These are phyloP conservation scores for Apiospora marii DNA, from an alignment of 2,329 filamentous ascomycete genomes.

Conservation along the genomic window DNA sequence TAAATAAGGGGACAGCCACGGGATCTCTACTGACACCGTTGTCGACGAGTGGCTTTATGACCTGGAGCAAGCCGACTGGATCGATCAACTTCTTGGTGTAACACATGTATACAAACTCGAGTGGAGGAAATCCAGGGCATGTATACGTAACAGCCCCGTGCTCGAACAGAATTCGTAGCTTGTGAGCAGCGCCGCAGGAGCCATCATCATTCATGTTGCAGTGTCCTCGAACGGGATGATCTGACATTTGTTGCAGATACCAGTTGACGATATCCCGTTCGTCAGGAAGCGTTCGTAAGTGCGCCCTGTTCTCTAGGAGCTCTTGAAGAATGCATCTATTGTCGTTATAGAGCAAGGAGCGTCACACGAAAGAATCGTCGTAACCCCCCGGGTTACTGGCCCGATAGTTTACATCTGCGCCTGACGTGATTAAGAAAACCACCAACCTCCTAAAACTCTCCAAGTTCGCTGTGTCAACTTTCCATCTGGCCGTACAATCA, in stretches of 20 bases:
- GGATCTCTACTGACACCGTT: neutral
- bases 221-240: fast-evolving
- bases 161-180: neutral
- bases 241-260: neutral
- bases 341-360: neutral
- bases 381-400: no score
- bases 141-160: neutral
- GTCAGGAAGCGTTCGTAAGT: neutral
- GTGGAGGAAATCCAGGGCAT: no score
- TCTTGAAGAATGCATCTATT: neutral
- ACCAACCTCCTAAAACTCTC: neutral
- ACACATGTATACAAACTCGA: no score
- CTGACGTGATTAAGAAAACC: neutral
- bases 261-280: neutral
- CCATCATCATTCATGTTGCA: neutral
- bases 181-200: neutral
- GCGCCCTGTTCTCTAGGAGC: neutral
- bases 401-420: neutral
- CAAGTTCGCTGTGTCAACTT: no score
- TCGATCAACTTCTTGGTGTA: neutral
- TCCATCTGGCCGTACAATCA: neutral
- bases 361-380: no score
- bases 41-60: neutral
- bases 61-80: neutral
- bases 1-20: no score